Evolutionary conservation across 1,139 yeast genomes (phyloP).

Genomic region (Geotrichum aggregatum): DNA sequence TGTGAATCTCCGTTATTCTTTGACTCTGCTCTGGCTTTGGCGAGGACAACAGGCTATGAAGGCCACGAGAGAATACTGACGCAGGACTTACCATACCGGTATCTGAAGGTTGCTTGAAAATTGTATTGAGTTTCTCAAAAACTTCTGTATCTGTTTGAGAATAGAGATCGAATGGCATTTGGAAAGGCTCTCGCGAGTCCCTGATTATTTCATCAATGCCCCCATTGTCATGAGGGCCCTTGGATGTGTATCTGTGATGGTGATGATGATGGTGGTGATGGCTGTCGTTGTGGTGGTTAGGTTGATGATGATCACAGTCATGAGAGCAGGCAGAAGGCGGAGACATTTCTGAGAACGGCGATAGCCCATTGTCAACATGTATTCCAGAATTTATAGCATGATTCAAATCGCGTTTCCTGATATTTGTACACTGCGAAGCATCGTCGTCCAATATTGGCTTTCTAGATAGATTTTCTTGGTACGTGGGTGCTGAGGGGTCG

Average conservation of each 20-base stretch:
- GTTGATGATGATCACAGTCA: no score
- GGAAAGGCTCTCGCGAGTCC: no score
- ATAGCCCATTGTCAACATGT: not conserved
- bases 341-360: not conserved
- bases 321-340: not conserved
- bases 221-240: no score
- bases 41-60: not conserved
- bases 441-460: no score
- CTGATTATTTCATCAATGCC: no score
- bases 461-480: not conserved
- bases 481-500: not conserved
- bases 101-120: not conserved
- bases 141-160: not conserved
- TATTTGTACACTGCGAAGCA: no score
- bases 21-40: constrained; percentile 1
- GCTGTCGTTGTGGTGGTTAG: not conserved
- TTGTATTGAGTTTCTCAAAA: not conserved
- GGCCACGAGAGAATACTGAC: constrained; percentile 1
- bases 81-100: not conserved
- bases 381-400: no score
- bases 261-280: not conserved
- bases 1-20: not conserved
- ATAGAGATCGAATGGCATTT: no score
- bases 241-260: not conserved
- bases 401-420: no score